Evolutionary conservation across 176 grass and related monocot genomes (phyloP), one percentile per base, ranked within the genome.

Genomic region (Puccinellia tenuiflora): DNA sequence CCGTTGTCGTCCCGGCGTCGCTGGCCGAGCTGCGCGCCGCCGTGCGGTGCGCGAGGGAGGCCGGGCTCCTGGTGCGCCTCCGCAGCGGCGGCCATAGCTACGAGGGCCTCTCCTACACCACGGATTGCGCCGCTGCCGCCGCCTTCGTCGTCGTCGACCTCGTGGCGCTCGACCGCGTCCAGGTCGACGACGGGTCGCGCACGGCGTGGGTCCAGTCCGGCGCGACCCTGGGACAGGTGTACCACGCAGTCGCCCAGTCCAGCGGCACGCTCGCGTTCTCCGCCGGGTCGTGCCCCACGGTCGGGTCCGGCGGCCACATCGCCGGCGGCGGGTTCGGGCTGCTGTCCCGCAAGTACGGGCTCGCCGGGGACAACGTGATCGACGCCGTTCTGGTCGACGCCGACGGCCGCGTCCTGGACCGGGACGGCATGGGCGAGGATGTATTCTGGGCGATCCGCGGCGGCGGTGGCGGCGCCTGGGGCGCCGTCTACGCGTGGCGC

Each of bases 41-140:
- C 28, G 72, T 92, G 51, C 78, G 72, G 21, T 97, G 92, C 76
- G 80, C 85, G 38, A 78, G 90, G 15, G 79, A 20, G 28, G n/a
- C 84, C 26, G 73, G 62, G 25, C 51, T 86, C 16, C 46, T 20
- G n/a, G 81, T 94, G 20, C 88, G 86, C 10, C 12, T 97, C 59
- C 90, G 92, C 45, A 93, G 95, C 75, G 92, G 92, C 5, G 95
- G 95, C 0, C 95, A 98, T 89, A 98, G 92, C 89, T 98, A 98
- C 82, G 92, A 95, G 81, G 92, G 95, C 13, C 45, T 91, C 26
- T 98, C 92, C 0, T 98, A 98, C 84, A 91, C 95, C 31, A 51
- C 57, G 0, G 16, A n/a, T 40, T 9, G 0, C 1, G 40, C 15
- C 43, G 42, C 3, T 7, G 69, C 1, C 43, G 69, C 1, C 43